phyloP scores from a whole-genome alignment of 2,329 filamentous ascomycete species.

The Fusarium torulosum region DNA sequence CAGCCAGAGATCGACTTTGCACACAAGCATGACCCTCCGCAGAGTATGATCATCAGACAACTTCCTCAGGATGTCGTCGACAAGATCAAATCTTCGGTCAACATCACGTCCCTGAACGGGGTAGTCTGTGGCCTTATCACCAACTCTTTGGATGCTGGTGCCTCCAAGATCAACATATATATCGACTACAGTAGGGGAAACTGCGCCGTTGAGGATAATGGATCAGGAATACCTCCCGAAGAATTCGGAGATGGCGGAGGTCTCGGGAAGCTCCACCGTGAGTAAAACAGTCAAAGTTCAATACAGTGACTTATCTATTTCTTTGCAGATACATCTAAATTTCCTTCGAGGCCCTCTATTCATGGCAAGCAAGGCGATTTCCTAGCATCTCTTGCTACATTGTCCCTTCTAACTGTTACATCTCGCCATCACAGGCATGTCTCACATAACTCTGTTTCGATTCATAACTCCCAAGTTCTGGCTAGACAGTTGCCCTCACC shows the following conservation, averaged over 20 bases:
- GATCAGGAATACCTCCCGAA: constrained; percentile 76
- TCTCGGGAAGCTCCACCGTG: constrained; percentile 80
- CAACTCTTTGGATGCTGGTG: constrained; percentile 86
- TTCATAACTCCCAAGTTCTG: constrained; percentile 77
- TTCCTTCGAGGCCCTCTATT: constrained; percentile 57
- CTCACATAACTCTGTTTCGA: constrained; percentile 72
- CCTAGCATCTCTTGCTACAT: constrained; percentile 78
- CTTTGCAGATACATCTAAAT: constrained; percentile 81
- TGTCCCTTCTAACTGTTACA: constrained; percentile 82
- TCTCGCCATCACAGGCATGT: constrained; percentile 75
- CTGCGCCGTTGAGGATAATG: constrained; percentile 88
- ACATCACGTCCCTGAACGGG: constrained; percentile 78
- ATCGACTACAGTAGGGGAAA: constrained; percentile 81
- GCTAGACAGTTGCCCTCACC: constrained; percentile 73
- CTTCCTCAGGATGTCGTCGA: constrained; percentile 78
- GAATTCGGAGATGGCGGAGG: constrained; percentile 81
- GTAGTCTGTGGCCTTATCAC: constrained; percentile 80
- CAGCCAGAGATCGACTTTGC: background rate
- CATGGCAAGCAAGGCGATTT: constrained; percentile 82
- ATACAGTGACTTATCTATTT: constrained; percentile 17
- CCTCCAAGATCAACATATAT: constrained; percentile 75
- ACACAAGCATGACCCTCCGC: constrained; percentile 36
- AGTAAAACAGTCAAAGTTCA: constrained; percentile 48
- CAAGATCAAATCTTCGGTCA: constrained; percentile 87
- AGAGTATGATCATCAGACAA: constrained; percentile 72